Conservation (phyloP, 495 filamentous ascomycete genomes). For the Hamigera avellanea region DNA sequence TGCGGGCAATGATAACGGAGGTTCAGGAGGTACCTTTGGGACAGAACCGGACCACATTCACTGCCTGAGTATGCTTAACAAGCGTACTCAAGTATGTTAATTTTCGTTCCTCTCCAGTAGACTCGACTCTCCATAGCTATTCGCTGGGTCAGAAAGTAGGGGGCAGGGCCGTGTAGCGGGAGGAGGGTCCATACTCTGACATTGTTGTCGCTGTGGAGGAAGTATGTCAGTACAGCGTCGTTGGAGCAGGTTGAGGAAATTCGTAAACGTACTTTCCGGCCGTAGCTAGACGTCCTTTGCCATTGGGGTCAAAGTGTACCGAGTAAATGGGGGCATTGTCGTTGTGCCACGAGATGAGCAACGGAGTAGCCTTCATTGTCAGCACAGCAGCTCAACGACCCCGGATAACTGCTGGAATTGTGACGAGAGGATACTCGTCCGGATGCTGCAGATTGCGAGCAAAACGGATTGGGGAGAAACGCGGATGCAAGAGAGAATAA, state of each 20-base stretch:
- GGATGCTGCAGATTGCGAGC: too few relatives aligned
- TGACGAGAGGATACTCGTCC: too few relatives aligned
- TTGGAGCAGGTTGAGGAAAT: conserved; percentile 1
- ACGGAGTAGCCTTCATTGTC: conserved; percentile 80
- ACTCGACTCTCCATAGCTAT: conserved; percentile 84
- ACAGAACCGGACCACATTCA: conserved; percentile 95
- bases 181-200: conserved; percentile 58
- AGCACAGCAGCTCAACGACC: conserved; percentile 17
- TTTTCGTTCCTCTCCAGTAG: conserved; percentile 73
- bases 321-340: conserved; percentile 92
- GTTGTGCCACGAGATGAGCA: conserved; percentile 94
- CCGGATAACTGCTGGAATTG: not conserved
- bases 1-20: too few relatives aligned
- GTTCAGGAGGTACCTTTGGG: conserved; percentile 55
- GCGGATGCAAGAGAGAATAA: too few relatives aligned
- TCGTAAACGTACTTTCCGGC: conserved; percentile 51
- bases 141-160: conserved; percentile 18
- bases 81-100: conserved; percentile 87
- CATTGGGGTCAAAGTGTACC: conserved; percentile 87
- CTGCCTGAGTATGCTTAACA: conserved; percentile 87
- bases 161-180: conserved; percentile 6
- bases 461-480: too few relatives aligned
- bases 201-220: conserved; percentile 65
- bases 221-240: conserved; percentile 4
- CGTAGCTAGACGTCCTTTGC: conserved; percentile 85